Evolutionary conservation across 768 basidiomycete species (phyloP).

Genomic region (Tremella fuciformis): DNA sequence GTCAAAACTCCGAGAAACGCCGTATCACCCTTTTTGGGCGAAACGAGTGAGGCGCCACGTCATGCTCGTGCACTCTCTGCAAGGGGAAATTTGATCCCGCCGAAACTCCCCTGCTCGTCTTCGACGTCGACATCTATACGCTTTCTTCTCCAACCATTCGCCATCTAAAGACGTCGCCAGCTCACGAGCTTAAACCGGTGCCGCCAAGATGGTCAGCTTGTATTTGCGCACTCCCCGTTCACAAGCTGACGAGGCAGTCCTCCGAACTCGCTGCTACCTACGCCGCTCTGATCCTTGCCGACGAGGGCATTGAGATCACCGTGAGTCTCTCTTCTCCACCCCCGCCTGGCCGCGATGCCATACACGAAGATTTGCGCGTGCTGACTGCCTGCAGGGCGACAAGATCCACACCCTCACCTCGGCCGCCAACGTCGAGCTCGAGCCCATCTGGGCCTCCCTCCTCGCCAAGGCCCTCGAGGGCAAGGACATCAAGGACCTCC

Average conservation of each 20-base stretch:
- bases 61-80: not conserved
- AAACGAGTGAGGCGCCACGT: constrained; percentile 10
- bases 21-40: constrained; percentile 3
- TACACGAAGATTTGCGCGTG: not conserved
- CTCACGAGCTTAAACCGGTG: constrained; percentile 36
- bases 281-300: constrained; percentile 96
- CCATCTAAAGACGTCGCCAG: constrained; percentile 26
- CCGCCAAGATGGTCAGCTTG: constrained; percentile 43
- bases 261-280: constrained; percentile 88
- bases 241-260: constrained; percentile 37
- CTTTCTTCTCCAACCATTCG: constrained; percentile 8
- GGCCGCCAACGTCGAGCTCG: constrained; percentile 80
- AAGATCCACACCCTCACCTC: constrained; percentile 81
- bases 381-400: constrained; percentile 66
- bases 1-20: constrained; percentile 18
- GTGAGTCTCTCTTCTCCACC: constrained; percentile 58
- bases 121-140: constrained; percentile 6
- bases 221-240: not conserved
- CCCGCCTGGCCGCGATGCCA: not conserved
- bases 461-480: constrained; percentile 98
- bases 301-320: constrained; percentile 95
- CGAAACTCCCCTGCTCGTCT: constrained; percentile 4
- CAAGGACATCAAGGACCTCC: constrained; percentile 92
- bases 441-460: constrained; percentile 95
- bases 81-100: too few species aligned